These are phyloP conservation scores for Termitomyces bulborhizus DNA, from an alignment of 768 basidiomycete species.

Conservation along the genomic window DNA sequence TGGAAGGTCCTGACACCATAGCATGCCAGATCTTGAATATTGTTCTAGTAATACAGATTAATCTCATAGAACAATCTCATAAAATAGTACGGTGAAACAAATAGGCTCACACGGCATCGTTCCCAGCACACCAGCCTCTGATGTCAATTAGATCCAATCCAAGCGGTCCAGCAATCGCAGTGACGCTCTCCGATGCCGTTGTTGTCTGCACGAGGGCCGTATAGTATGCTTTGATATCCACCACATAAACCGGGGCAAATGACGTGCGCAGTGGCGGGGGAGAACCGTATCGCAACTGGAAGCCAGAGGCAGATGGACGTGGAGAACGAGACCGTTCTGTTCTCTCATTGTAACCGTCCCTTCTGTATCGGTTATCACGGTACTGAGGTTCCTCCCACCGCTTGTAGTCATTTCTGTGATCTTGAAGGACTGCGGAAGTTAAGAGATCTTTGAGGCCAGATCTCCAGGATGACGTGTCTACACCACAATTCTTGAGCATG, in stretches of 20 bases:
- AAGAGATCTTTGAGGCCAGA: slow-evolving; percentile 32
- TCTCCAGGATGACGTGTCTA: slow-evolving; percentile 36
- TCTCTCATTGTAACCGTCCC: slow-evolving; percentile 5
- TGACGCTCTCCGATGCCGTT: slow-evolving; percentile 14
- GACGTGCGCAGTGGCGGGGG: background rate
- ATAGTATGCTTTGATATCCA: slow-evolving; percentile 35
- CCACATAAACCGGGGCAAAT: slow-evolving; percentile 28
- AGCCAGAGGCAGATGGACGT: slow-evolving; percentile 1
- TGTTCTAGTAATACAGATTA: slow-evolving; percentile 19
- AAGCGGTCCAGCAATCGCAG: slow-evolving; percentile 23
- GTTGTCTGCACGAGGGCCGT: slow-evolving; percentile 30
- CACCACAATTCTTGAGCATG: slow-evolving; percentile 33
- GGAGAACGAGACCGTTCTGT: slow-evolving; percentile 17
- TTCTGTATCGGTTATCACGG: background rate
- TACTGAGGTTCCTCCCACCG: background rate
- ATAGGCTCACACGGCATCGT: slow-evolving; percentile 40
- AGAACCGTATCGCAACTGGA: background rate
- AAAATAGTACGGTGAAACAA: background rate
- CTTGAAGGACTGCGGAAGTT: slow-evolving; percentile 7
- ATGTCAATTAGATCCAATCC: slow-evolving; percentile 25
- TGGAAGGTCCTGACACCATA: slow-evolving; percentile 38
- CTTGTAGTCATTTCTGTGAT: background rate
- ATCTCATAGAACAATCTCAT: background rate
- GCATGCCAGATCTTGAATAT: slow-evolving; percentile 38
- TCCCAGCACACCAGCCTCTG: slow-evolving; percentile 41